Conservation (phyloP, 331 rosid species). For the Arachis monticola region DNA sequence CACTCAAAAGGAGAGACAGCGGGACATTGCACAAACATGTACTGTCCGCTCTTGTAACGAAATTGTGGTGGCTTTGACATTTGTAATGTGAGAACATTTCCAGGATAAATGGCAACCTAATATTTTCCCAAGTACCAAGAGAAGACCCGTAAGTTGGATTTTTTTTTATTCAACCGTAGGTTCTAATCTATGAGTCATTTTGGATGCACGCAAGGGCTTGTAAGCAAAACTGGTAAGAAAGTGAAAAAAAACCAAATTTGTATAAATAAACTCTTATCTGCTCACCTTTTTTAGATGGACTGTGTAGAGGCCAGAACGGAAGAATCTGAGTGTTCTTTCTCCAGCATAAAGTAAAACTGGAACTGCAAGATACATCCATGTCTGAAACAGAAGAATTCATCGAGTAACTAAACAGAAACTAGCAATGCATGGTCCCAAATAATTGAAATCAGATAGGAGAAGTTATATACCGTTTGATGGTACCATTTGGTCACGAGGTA, state of each 20-base stretch:
- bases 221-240: not conserved
- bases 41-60: constrained; percentile 90
- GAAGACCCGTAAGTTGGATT: constrained; percentile 6
- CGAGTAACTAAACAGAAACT: constrained; percentile 1
- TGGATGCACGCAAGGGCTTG: constrained; percentile 12
- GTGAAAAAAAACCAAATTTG: not conserved
- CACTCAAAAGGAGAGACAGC: constrained; percentile 94
- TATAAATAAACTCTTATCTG: not conserved
- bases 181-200: not conserved
- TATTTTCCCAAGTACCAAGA: constrained; percentile 14
- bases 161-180: not conserved
- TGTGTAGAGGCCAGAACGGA: constrained; percentile 77
- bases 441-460: constrained; percentile 10
- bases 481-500: constrained; percentile 70
- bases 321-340: constrained; percentile 85
- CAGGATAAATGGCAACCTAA: constrained; percentile 93
- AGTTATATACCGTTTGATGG: constrained; percentile 66
- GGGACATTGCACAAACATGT: constrained; percentile 96
- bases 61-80: constrained; percentile 93
- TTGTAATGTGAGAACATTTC: constrained; percentile 90
- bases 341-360: constrained; percentile 87
- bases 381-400: constrained; percentile 59
- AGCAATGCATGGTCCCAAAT: not conserved
- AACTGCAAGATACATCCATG: constrained; percentile 92
- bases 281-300: constrained; percentile 83